Evolutionary conservation across 495 filamentous ascomycete species (phyloP), one percentile per base, ranked within the genome.

Genomic region (Parmelia sp.): DNA sequence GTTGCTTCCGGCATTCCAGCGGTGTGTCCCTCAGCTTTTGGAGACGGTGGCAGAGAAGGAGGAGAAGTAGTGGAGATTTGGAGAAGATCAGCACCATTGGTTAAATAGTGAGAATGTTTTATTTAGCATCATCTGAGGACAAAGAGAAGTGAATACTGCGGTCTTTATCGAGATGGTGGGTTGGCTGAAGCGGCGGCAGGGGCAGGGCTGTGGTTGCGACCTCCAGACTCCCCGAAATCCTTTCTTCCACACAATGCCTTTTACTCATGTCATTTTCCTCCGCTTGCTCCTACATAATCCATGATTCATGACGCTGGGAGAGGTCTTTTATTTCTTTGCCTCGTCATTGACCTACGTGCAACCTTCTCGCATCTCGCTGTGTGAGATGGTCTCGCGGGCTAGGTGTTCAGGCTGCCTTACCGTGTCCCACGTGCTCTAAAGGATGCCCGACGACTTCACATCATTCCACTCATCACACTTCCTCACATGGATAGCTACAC

Each of bases 1-100:
- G 56, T 64, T 29, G 62, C 40, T 49, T 66, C 64, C 49, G 53
- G 51, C 59, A 62, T 47, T 60, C 65, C 39, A 49, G 21, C 29
- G 40, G 19, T 29, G 40, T 61, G 36, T 33, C 49, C 25, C 39
- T 64, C 57, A 62, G 51, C 33, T 31, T n/a, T 31, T 63, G 39
- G 17, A 36, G 15, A 31, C 47, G 14, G 25, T n/a, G 42, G 49
- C 37, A 19, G 23, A 27, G 17, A 29, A 39, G 0, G n/a, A 33
- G 61, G n/a, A n/a, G n/a, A n/a, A 56, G 39, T 1, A 2, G 1
- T 11, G 21, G 37, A 33, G 17, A 17, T 2, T 10, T 6, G 9
- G 17, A 33, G 25, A 55, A 21, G 19, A 17, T 35, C 17, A 33
- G 51, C 21, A 12, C 9, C 51, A 55, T 51, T 3, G 14, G 25